phyloP scores from a whole-genome alignment of 1,139 yeast species.

The Saccharomycopsis phalli region DNA sequence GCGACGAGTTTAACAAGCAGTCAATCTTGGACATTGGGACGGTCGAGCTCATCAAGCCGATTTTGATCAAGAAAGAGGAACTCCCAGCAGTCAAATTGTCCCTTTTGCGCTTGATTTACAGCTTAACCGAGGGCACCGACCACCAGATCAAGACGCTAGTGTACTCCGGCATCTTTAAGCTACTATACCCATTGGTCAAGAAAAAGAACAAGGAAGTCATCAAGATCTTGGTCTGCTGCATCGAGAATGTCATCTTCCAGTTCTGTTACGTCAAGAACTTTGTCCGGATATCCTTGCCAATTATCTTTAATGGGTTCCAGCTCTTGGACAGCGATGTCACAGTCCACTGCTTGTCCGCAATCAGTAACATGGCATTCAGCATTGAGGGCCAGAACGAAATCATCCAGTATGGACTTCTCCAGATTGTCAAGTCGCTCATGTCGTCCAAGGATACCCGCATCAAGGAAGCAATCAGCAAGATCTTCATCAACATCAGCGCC shows the following conservation, averaged over 20 bases:
- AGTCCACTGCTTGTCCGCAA: constrained; percentile 18
- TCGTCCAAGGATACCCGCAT: constrained; percentile 10
- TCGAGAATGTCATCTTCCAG: constrained; percentile 20
- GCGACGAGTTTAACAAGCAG: constrained; percentile 20
- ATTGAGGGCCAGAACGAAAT: constrained; percentile 20
- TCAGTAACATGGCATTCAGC: constrained; percentile 19
- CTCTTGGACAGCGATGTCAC: constrained; percentile 19
- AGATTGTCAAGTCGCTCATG: constrained; percentile 15
- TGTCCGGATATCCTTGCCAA: constrained; percentile 19
- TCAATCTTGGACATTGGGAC: constrained; percentile 19
- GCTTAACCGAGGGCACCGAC: constrained; percentile 16
- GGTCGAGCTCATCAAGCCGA: constrained; percentile 18
- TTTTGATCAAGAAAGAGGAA: constrained; percentile 9
- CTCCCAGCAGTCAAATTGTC: constrained; percentile 7
- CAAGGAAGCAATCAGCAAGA: constrained; percentile 15
- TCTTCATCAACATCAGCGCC: constrained; percentile 19
- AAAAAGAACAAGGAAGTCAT: constrained; percentile 11
- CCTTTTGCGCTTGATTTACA: constrained; percentile 9
- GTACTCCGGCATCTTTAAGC: constrained; percentile 19
- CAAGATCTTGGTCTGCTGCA: constrained; percentile 19
- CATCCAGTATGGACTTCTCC: constrained; percentile 19
- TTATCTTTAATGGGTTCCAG: constrained; percentile 19
- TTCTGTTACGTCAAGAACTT: constrained; percentile 20
- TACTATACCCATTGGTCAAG: constrained; percentile 18
- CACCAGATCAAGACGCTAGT: constrained; percentile 19